Base-by-base conservation (phyloP, 352 stramenopile species). In the Pythium aquatile region DNA sequence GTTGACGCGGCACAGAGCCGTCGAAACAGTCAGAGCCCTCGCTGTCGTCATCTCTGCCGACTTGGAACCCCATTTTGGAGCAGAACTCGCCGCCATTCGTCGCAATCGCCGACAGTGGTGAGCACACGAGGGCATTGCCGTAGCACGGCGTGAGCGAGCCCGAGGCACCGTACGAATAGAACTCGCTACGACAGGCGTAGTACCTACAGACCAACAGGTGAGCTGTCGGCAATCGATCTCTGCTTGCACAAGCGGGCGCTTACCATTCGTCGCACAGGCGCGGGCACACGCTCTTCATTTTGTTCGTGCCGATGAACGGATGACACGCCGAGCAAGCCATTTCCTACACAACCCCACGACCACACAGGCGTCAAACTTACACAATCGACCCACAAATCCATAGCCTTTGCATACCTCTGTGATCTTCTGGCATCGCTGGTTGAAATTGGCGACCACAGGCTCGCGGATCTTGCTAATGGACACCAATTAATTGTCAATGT, bases 21-120 rank as follows among this genome's bases (percentile, higher is more conserved):
- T 94, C 86, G 33, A 94, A 94, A 76, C 86, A 94, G 33, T 92
- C 83, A 40, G 80, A 67, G 7, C 85, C 86, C 58, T 94, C 86
- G 7, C 66, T 71, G 52, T 94, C 86, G 40, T 81, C 69, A 24
- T 83, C 68, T 24, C 64, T 77, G 40, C 82, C 86, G 37, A 91
- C 84, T 26, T 90, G 82, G 68, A 87, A 93, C 14, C 86, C 86
- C 86, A 94, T 94, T 55, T 86, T 76, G 17, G 70, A 59, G 66
- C 86, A 94, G 42, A 94, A 93, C 52, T 87, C 79, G 26, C 63
- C 72, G 4, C 84, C 83, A 17, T 69, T 77, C 7, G 67, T 39
- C 37, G 77, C 78, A 54, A 94, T 93, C 5, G 57, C 52, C 9
- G 77, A 79, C 10, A 94, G 74, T 4, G 76, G 84, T 35, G 86